These are phyloP conservation scores for Yarrowia hollandica DNA, from an alignment of 805 yeast genomes.

Conservation along the genomic window DNA sequence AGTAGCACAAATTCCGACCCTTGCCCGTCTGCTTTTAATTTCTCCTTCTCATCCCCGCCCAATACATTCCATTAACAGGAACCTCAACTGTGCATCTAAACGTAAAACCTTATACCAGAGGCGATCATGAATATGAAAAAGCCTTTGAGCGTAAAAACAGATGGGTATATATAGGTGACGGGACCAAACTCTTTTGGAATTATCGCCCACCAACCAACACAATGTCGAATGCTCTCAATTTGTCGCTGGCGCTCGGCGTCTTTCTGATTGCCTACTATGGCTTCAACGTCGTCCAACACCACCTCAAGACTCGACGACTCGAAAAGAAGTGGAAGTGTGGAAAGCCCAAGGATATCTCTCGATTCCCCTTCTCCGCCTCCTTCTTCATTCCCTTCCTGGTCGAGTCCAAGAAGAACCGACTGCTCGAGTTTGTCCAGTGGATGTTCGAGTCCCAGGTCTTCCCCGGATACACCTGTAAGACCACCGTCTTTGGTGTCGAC, in stretches of 20 bases:
- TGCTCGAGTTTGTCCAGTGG: conserved; percentile 24
- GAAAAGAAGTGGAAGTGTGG: conserved; percentile 28
- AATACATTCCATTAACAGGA: not conserved
- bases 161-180: conserved; percentile 16
- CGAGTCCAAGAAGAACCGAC: conserved; percentile 25
- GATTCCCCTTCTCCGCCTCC: conserved; percentile 27
- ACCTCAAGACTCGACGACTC: not conserved
- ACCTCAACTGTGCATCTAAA: conserved; percentile 4
- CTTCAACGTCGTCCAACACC: conserved; percentile 7
- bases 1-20: too few species aligned
- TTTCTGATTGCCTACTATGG: conserved; percentile 7
- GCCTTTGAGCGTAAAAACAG: not conserved
- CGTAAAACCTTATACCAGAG: not conserved
- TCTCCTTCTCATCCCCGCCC: too few species aligned
- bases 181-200: too few species aligned
- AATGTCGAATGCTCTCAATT: conserved; percentile 25
- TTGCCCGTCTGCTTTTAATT: too few species aligned
- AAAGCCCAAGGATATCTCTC: conserved; percentile 19
- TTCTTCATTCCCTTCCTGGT: conserved; percentile 27
- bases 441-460: conserved; percentile 14
- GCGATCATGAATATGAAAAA: conserved; percentile 28
- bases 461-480: conserved; percentile 27
- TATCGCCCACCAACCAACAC: not conserved
- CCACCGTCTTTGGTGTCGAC: conserved; percentile 26
- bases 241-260: conserved; percentile 28